A percentile compares a stretch with the other conserved stretches of the same genome.
phyloP scores from a whole-genome alignment of 306 rosid species.

The Crotalaria pallida region DNA sequence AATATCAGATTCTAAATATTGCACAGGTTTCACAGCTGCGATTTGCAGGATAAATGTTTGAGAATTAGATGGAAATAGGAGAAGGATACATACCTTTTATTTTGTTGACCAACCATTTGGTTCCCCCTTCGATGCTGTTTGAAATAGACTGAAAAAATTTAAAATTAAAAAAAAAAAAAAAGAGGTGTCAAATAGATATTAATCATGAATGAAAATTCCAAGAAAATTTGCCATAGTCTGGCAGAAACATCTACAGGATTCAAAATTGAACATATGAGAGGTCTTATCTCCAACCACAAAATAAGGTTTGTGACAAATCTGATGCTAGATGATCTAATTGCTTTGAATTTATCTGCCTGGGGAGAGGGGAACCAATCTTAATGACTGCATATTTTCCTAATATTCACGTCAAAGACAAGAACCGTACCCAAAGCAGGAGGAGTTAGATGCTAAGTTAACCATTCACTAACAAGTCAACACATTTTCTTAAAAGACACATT shows the following conservation, averaged over 20 bases:
- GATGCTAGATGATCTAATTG: background rate
- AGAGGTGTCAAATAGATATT: conserved; percentile 16
- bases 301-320: background rate
- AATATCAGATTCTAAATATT: conserved; percentile 1
- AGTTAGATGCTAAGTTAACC: background rate
- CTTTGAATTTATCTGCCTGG: background rate
- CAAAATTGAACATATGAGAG: background rate
- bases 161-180: no score
- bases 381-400: background rate
- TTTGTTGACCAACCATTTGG: conserved; percentile 81
- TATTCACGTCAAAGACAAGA: background rate
- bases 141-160: conserved; percentile 76
- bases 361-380: background rate
- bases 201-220: background rate
- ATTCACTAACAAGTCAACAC: background rate
- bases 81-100: conserved; percentile 58
- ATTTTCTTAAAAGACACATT: background rate
- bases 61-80: background rate
- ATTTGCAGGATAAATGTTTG: background rate
- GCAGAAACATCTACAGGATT: conserved; percentile 7
- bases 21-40: background rate
- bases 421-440: background rate
- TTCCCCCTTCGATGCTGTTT: conserved; percentile 68
- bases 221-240: background rate
- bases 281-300: background rate